These are phyloP conservation scores for Tylopilus sp. DNA, from an alignment of 768 basidiomycete genomes.

Conservation along the genomic window DNA sequence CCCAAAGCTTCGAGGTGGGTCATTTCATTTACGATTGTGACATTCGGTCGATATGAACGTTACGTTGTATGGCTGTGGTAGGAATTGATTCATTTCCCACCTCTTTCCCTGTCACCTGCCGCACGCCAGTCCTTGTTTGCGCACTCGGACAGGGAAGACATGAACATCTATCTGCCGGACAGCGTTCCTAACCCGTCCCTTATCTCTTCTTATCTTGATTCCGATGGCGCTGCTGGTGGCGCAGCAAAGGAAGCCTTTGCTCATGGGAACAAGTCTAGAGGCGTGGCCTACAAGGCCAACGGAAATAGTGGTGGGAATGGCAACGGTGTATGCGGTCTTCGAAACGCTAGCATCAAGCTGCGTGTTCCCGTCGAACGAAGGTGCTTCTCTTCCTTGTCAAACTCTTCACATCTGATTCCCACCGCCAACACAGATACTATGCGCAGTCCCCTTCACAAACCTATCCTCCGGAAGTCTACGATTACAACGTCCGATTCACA, in stretches of 20 bases:
- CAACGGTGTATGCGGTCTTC: constrained; percentile 26
- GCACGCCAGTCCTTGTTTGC: constrained; percentile 66
- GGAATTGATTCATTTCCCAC: constrained; percentile 89
- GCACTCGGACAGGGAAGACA: constrained; percentile 25
- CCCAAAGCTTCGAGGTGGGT: constrained; percentile 93
- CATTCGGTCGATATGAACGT: no score
- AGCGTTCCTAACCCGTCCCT: constrained; percentile 79
- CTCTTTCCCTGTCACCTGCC: constrained; percentile 57
- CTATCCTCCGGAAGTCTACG: constrained; percentile 92
- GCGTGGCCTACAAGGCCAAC: no score
- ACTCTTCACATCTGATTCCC: no score
- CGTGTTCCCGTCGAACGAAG: constrained; percentile 84
- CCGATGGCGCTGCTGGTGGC: no score
- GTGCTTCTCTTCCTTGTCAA: constrained; percentile 34
- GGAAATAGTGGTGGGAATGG: constrained; percentile 29
- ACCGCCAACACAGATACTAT: constrained; percentile 62
- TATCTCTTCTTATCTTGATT: constrained; percentile 26
- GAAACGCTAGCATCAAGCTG: constrained; percentile 60
- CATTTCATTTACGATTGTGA: background rate
- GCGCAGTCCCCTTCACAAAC: constrained; percentile 66
- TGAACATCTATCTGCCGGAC: constrained; percentile 58
- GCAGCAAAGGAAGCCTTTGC: no score
- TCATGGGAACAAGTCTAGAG: no score
- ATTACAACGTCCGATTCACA: constrained; percentile 92
- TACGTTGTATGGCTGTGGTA: no score